phyloP scores from a whole-genome alignment of 441 rosid genomes.

The Erodium chrysanthum region DNA sequence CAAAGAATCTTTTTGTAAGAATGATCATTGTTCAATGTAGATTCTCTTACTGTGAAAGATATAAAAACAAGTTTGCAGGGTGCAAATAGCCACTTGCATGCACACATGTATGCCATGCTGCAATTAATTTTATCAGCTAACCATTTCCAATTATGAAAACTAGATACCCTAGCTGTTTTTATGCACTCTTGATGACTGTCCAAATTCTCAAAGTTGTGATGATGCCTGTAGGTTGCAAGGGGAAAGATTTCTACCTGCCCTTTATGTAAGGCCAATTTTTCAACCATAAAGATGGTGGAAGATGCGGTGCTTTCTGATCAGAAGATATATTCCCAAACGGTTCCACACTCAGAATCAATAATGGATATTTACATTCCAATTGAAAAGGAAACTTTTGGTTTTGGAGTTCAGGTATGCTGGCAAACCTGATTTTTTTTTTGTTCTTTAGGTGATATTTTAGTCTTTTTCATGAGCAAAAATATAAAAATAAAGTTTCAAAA shows the following conservation, averaged over 20 bases:
- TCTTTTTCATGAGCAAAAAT: neutral
- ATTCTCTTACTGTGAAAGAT: constrained; percentile 1
- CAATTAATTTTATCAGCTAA: neutral
- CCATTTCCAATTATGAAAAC: neutral
- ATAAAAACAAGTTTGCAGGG: neutral
- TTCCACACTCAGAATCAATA: constrained; percentile 44
- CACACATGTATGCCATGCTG: neutral
- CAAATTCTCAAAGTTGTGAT: constrained; percentile 11
- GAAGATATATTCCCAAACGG: constrained; percentile 79
- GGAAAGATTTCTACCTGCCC: constrained; percentile 70
- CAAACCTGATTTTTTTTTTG: neutral
- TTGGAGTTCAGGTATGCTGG: constrained; percentile 38
- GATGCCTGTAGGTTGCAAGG: constrained; percentile 39
- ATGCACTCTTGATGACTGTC: neutral
- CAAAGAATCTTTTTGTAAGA: neutral
- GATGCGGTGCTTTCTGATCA: constrained; percentile 69
- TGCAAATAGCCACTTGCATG: constrained; percentile 3
- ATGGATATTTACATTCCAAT: constrained; percentile 32
- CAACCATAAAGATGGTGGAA: constrained; percentile 60
- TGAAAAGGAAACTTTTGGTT: constrained; percentile 31
- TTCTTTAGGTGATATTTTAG: neutral
- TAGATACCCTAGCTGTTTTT: neutral
- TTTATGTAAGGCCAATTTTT: constrained; percentile 64
- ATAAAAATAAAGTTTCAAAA: too few species aligned
- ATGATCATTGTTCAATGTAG: neutral